A percentile compares a stretch with the other conserved stretches of the same genome.
These are phyloP conservation scores for Nematodospora anomalae DNA, from an alignment of 1,139 yeast species.

Conservation along the genomic window DNA sequence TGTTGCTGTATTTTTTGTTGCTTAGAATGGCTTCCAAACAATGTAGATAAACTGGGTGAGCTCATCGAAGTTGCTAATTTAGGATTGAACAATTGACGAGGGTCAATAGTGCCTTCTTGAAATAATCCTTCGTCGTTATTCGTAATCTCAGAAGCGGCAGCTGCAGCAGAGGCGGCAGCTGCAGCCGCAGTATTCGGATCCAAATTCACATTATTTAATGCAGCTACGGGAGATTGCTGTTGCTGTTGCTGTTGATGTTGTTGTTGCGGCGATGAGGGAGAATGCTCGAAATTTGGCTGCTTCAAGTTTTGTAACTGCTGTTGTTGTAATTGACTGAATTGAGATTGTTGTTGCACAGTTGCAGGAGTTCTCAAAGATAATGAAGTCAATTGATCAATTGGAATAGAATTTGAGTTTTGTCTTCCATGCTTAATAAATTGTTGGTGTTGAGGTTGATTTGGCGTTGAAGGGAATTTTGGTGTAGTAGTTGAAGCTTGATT, in stretches of 20 bases:
- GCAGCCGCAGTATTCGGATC: slow-evolving; percentile 13
- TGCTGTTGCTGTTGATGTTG: slow-evolving; percentile 2
- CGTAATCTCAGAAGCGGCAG: slow-evolving; percentile 15
- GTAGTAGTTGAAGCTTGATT: slow-evolving; percentile 9
- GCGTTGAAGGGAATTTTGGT: slow-evolving; percentile 11
- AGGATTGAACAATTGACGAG: slow-evolving; percentile 29
- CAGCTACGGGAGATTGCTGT: slow-evolving; percentile 6
- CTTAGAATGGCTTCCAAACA: slow-evolving; percentile 12
- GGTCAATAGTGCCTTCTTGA: slow-evolving; percentile 34
- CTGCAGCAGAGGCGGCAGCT: slow-evolving; percentile 12
- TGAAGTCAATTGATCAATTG: slow-evolving; percentile 34
- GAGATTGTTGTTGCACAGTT: slow-evolving; percentile 8
- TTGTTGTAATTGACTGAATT: slow-evolving; percentile 6
- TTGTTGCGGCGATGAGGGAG: slow-evolving; percentile 4
- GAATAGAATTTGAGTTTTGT: slow-evolving; percentile 17
- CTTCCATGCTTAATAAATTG: slow-evolving; percentile 11
- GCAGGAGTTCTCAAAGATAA: slow-evolving; percentile 22
- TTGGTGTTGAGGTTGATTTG: slow-evolving; percentile 5
- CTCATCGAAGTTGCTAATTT: slow-evolving; percentile 17
- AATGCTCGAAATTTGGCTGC: slow-evolving; percentile 13
- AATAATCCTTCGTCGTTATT: slow-evolving; percentile 7
- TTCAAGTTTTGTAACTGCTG: slow-evolving; percentile 7
- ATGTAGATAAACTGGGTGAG: slow-evolving; percentile 16
- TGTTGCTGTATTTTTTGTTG: slow-evolving; percentile 16
- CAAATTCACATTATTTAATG: slow-evolving; percentile 10